A percentile compares a stretch with the other conserved stretches of the same genome.
These are phyloP conservation scores for Hypoxylon crocopeplum DNA, from an alignment of 495 filamentous ascomycete species.

Conservation along the genomic window DNA sequence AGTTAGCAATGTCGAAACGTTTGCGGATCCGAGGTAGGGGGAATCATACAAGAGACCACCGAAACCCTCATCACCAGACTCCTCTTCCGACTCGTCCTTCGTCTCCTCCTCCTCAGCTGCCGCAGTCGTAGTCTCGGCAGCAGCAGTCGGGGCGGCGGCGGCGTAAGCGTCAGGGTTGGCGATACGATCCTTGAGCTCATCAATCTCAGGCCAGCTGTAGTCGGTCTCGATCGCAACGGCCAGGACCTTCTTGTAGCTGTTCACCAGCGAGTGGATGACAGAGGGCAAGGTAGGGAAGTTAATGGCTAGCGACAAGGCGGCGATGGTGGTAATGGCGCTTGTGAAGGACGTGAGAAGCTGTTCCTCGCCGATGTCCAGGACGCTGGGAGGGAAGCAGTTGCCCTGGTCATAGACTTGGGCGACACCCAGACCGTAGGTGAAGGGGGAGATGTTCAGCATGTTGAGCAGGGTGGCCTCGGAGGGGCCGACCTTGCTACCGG, in stretches of 20 bases:
- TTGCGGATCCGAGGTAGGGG: not conserved
- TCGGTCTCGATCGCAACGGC: conserved; percentile 91
- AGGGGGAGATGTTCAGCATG: conserved; percentile 99
- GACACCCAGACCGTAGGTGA: conserved; percentile 99
- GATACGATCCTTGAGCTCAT: conserved; percentile 97
- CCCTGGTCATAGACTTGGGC: conserved; percentile 94
- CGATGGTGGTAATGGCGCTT: conserved; percentile 83
- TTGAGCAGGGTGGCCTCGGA: conserved; percentile 98
- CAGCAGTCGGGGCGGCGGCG: conserved; percentile 73
- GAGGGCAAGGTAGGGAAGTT: conserved; percentile 97
- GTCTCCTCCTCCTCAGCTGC: conserved; percentile 61
- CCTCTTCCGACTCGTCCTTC: conserved; percentile 67
- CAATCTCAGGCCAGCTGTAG: conserved; percentile 93
- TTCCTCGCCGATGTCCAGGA: conserved; percentile 92
- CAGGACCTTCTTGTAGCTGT: conserved; percentile 96
- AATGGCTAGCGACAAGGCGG: conserved; percentile 85
- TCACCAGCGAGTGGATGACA: conserved; percentile 92
- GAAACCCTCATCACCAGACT: conserved; percentile 66
- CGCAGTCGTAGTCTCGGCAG: conserved; percentile 53
- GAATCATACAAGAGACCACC: conserved; percentile 72
- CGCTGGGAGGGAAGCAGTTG: conserved; percentile 81
- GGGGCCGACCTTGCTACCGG: conserved; percentile 90
- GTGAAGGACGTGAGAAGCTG: conserved; percentile 88
- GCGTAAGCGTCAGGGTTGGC: conserved; percentile 97
- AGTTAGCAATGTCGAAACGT: conserved; percentile 13